Percentiles rank a stretch among this genome's conserved stretches.
Conservation (phyloP, 331 rosid genomes). For the Rosa hybrid region DNA sequence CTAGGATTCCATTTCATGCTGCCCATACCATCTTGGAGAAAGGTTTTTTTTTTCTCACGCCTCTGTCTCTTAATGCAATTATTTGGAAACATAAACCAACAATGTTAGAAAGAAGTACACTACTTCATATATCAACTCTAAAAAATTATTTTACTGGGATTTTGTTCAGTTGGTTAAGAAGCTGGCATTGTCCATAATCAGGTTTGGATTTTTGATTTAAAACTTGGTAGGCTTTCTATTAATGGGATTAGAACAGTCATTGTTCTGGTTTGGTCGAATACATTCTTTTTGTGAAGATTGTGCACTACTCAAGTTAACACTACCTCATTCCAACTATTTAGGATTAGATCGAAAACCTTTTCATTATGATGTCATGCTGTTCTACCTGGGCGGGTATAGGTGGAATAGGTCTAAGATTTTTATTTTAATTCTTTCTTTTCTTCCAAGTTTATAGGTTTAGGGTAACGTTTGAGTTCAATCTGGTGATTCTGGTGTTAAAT, state of each 20-base stretch:
- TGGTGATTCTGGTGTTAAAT: background rate
- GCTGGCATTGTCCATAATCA: background rate
- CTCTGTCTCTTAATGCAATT: background rate
- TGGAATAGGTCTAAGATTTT: background rate
- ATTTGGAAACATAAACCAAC: background rate
- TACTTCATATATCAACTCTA: background rate
- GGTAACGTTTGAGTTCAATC: background rate
- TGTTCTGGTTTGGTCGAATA: background rate
- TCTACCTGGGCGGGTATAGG: background rate
- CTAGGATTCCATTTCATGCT: conserved; percentile 86
- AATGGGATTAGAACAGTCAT: background rate
- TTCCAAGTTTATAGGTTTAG: background rate
- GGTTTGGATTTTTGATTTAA: background rate
- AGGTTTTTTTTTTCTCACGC: conserved; percentile 44
- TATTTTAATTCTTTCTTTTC: background rate
- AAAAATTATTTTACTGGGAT: background rate
- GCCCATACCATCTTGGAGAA: conserved; percentile 77
- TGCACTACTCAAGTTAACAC: background rate
- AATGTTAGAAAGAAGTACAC: background rate
- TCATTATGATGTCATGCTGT: background rate
- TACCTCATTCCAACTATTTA: background rate
- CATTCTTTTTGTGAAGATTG: background rate
- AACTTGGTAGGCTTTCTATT: background rate
- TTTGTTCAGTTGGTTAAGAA: background rate
- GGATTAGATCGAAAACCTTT: background rate